A percentile compares a stretch with the other conserved stretches of the same genome.
Evolutionary conservation across 2,329 filamentous ascomycete genomes (phyloP).

Genomic region (Massarina eburnea): DNA sequence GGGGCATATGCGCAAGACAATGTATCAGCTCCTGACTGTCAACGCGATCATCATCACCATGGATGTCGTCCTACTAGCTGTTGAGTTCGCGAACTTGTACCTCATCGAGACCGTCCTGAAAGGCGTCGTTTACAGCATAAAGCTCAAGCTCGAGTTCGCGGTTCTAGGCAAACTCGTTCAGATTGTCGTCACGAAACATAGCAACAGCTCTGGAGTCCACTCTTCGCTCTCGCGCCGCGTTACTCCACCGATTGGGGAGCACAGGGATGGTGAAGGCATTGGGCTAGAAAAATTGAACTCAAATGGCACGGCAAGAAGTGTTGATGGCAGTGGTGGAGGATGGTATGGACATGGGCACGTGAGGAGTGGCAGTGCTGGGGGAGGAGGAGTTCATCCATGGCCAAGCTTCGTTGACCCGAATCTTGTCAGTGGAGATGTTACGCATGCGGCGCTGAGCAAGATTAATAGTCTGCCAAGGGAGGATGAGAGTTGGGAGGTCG

Average conservation of each 20-base stretch:
- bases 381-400: constrained; percentile 8
- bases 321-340: background rate
- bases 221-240: constrained; percentile 3
- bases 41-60: constrained; percentile 38
- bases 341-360: no score
- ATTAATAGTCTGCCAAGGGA: constrained; percentile 1
- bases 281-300: constrained; percentile 21
- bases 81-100: constrained; percentile 38
- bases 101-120: constrained; percentile 43
- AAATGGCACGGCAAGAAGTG: constrained; percentile 8
- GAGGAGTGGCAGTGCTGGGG: background rate
- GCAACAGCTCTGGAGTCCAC: constrained; percentile 2
- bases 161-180: constrained; percentile 53
- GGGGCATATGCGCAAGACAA: constrained; percentile 25
- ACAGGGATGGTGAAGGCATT: background rate
- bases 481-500: constrained; percentile 12
- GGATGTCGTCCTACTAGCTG: constrained; percentile 30
- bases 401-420: constrained; percentile 35
- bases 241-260: background rate
- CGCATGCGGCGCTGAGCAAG: constrained; percentile 17
- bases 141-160: constrained; percentile 59
- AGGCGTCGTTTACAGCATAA: constrained; percentile 48
- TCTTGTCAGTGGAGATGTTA: constrained; percentile 21
- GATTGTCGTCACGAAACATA: constrained; percentile 24
- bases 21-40: constrained; percentile 39